These are phyloP conservation scores for Lepidium africanum DNA, from an alignment of 345 rosid genomes.

Conservation along the genomic window DNA sequence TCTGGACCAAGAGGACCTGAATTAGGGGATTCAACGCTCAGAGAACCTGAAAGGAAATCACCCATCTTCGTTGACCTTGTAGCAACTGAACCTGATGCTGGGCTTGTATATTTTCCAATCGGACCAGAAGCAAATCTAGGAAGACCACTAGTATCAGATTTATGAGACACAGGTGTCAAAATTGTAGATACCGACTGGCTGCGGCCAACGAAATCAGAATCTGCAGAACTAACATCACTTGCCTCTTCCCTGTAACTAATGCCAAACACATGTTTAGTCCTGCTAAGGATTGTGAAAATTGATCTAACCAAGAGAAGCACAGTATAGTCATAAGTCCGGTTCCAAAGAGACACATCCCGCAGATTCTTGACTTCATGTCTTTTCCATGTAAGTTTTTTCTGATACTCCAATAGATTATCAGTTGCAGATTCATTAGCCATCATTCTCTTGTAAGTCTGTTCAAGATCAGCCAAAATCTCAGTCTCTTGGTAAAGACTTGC, in stretches of 20 bases:
- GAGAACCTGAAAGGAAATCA: slow-evolving; percentile 82
- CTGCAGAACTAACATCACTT: slow-evolving; percentile 33
- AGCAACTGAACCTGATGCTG: slow-evolving; percentile 44
- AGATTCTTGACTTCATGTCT: slow-evolving; percentile 73
- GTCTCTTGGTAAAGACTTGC: slow-evolving; percentile 81
- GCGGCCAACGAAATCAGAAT: slow-evolving; percentile 50
- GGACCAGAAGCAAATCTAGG: slow-evolving; percentile 86
- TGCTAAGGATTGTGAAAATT: slow-evolving; percentile 58
- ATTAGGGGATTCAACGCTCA: slow-evolving; percentile 40
- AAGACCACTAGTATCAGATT: slow-evolving; percentile 36
- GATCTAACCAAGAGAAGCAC: slow-evolving; percentile 70
- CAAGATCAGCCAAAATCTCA: slow-evolving; percentile 73
- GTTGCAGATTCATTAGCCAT: slow-evolving; percentile 46
- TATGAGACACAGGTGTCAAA: slow-evolving; percentile 48
- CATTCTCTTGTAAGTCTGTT: slow-evolving; percentile 74
- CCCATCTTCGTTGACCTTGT: slow-evolving; percentile 38
- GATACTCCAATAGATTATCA: slow-evolving; percentile 52
- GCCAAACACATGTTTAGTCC: slow-evolving; percentile 68
- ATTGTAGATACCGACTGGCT: slow-evolving; percentile 65
- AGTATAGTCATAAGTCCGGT: slow-evolving; percentile 67
- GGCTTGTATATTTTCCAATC: slow-evolving; percentile 39
- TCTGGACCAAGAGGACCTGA: slow-evolving; percentile 40
- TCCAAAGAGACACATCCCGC: slow-evolving; percentile 79
- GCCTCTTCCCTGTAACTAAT: slow-evolving; percentile 34
- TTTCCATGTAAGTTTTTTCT: slow-evolving; percentile 79